Evolutionary conservation across 2,329 filamentous ascomycete species (phyloP).

Genomic region (Pyrenophora graminea): DNA sequence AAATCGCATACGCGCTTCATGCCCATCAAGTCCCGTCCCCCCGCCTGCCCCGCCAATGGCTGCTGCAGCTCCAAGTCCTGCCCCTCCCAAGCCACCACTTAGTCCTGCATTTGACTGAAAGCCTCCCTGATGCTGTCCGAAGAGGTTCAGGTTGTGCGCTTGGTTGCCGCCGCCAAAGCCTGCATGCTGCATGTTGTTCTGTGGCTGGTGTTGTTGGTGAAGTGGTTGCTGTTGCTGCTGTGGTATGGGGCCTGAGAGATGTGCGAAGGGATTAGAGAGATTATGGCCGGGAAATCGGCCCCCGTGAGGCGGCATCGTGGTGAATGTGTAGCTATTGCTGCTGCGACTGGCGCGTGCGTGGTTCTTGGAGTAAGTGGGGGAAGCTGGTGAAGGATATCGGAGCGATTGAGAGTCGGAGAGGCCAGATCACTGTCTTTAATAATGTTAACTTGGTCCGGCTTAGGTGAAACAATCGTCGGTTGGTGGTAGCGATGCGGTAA

Average conservation of each 20-base stretch:
- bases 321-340: constrained; percentile 24
- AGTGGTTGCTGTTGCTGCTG: constrained; percentile 41
- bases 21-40: constrained; percentile 76
- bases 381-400: background rate
- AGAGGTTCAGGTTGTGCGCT: constrained; percentile 69
- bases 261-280: constrained; percentile 63
- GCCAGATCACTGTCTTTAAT: background rate
- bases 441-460: background rate
- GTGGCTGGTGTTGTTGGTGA: constrained; percentile 55
- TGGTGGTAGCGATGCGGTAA: constrained; percentile 1
- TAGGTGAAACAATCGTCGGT: background rate
- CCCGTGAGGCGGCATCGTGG: constrained; percentile 62
- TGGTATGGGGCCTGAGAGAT: constrained; percentile 53
- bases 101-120: constrained; percentile 58
- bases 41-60: constrained; percentile 55
- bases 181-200: constrained; percentile 67
- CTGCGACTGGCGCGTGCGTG: constrained; percentile 18
- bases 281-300: constrained; percentile 63
- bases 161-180: constrained; percentile 60
- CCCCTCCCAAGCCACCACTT: constrained; percentile 61
- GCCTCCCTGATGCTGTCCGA: constrained; percentile 44
- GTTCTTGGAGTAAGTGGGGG: background rate
- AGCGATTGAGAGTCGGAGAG: background rate
- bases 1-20: constrained; percentile 87
- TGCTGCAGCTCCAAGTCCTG: constrained; percentile 59